Percentiles rank a stretch among this genome's conserved stretches.
These are phyloP conservation scores for Aspergillus intermedius DNA, from an alignment of 2,329 filamentous ascomycete species.

Conservation along the genomic window DNA sequence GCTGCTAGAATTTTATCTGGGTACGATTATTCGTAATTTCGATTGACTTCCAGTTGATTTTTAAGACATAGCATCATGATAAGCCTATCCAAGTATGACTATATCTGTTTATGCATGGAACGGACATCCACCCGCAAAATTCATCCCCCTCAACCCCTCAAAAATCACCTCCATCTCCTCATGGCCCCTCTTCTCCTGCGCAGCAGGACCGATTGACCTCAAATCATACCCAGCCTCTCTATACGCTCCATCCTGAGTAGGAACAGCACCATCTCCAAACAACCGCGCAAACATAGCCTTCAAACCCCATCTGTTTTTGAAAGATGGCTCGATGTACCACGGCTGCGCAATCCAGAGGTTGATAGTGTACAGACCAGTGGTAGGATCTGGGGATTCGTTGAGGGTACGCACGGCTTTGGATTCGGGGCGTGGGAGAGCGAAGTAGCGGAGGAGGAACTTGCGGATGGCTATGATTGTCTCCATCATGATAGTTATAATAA, in stretches of 20 bases:
- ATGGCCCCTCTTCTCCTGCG: slow-evolving; percentile 8
- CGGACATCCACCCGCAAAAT: slow-evolving; percentile 5
- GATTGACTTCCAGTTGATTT: no score
- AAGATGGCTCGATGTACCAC: slow-evolving; percentile 17
- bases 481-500: not conserved
- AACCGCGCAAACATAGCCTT: slow-evolving; percentile 9
- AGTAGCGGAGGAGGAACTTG: slow-evolving; percentile 3
- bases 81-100: no score
- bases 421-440: slow-evolving; percentile 5
- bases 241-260: slow-evolving; percentile 2
- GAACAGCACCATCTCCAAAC: slow-evolving; percentile 8
- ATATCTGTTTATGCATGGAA: not conserved
- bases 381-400: slow-evolving; percentile 2
- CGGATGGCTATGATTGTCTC: not conserved
- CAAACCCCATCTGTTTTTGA: slow-evolving; percentile 10
- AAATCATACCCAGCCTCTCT: slow-evolving; percentile 8
- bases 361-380: slow-evolving; percentile 3
- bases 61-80: no score
- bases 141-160: not conserved
- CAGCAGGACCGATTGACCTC: slow-evolving; percentile 7
- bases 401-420: slow-evolving; percentile 3
- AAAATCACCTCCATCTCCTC: slow-evolving; percentile 8
- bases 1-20: no score
- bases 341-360: slow-evolving; percentile 11
- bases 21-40: no score